Evolutionary conservation across 805 yeast genomes (phyloP).

Genomic region (Cyberlindnera meyerae): DNA sequence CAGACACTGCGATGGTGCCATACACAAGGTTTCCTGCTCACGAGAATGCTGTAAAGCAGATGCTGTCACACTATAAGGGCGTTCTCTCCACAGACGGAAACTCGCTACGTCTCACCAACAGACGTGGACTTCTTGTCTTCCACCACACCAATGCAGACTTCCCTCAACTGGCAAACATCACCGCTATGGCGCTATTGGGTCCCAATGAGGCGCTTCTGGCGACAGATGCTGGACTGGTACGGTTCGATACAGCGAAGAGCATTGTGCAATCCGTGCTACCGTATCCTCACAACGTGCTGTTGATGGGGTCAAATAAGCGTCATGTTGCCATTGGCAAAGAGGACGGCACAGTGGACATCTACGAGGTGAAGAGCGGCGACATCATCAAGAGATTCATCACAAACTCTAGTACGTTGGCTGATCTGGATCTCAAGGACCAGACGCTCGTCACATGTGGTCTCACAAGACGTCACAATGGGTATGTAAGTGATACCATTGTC

Average conservation of each 20-base stretch:
- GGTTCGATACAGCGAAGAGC: slow-evolving; percentile 39
- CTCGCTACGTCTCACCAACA: slow-evolving; percentile 47
- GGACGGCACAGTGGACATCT: slow-evolving; percentile 58
- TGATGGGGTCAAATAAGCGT: slow-evolving; percentile 47
- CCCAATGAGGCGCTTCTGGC: slow-evolving; percentile 43
- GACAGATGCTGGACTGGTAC: slow-evolving; percentile 36
- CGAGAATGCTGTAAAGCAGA: slow-evolving; percentile 42
- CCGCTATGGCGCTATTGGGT: slow-evolving; percentile 27
- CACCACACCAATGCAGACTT: slow-evolving; percentile 27
- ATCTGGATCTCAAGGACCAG: slow-evolving; percentile 60
- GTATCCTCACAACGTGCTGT: slow-evolving; percentile 41
- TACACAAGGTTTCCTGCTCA: slow-evolving; percentile 59
- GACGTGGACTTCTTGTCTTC: slow-evolving; percentile 49
- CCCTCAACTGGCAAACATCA: slow-evolving; percentile 31
- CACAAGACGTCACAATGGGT: slow-evolving; percentile 55
- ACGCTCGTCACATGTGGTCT: slow-evolving; percentile 79
- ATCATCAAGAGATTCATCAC: slow-evolving; percentile 51
- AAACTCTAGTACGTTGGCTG: slow-evolving; percentile 58
- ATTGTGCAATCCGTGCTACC: slow-evolving; percentile 31
- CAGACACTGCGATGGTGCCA: slow-evolving; percentile 44
- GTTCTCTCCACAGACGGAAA: slow-evolving; percentile 50
- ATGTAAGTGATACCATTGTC: slow-evolving; percentile 72
- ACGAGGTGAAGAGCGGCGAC: slow-evolving; percentile 49
- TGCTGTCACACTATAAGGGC: slow-evolving; percentile 53
- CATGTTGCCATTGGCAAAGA: slow-evolving; percentile 53